A percentile compares a stretch with the other conserved stretches of the same genome.
phyloP scores from a whole-genome alignment of 2,329 filamentous ascomycete species.

The Aspergillus sp. region DNA sequence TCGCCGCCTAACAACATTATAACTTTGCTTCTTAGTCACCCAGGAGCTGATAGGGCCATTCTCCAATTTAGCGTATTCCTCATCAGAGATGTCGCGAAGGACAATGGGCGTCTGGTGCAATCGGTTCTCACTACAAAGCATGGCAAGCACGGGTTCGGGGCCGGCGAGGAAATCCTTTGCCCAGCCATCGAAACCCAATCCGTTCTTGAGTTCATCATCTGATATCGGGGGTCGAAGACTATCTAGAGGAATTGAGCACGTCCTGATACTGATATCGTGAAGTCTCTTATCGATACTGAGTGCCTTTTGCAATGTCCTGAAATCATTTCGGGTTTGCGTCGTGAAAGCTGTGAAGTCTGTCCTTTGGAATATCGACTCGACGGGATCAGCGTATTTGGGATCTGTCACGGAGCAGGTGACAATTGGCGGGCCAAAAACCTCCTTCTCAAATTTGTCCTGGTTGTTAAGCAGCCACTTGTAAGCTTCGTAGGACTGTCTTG shows the following conservation, averaged over 20 bases:
- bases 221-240: conserved; percentile 54
- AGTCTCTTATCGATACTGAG: conserved; percentile 62
- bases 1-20: conserved; percentile 62
- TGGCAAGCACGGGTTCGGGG: conserved; percentile 76
- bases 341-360: conserved; percentile 63
- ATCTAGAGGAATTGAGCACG: conserved; percentile 51
- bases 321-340: conserved; percentile 69
- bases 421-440: conserved; percentile 76
- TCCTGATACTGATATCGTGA: conserved; percentile 67
- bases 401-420: conserved; percentile 76
- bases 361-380: conserved; percentile 54
- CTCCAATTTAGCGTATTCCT: conserved; percentile 64
- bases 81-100: conserved; percentile 58
- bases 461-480: conserved; percentile 82
- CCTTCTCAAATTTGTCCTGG: conserved; percentile 62
- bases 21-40: conserved; percentile 62
- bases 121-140: conserved; percentile 72
- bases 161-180: conserved; percentile 74
- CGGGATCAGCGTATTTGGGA: conserved; percentile 56
- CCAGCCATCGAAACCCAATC: conserved; percentile 71
- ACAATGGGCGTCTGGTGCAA: conserved; percentile 66
- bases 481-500: conserved; percentile 61
- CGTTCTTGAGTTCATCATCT: conserved; percentile 46
- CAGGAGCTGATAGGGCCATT: conserved; percentile 59
- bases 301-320: conserved; percentile 63